These are phyloP conservation scores for Penstemon davidsonii DNA, from an alignment of 257 asterid species.

Conservation along the genomic window DNA sequence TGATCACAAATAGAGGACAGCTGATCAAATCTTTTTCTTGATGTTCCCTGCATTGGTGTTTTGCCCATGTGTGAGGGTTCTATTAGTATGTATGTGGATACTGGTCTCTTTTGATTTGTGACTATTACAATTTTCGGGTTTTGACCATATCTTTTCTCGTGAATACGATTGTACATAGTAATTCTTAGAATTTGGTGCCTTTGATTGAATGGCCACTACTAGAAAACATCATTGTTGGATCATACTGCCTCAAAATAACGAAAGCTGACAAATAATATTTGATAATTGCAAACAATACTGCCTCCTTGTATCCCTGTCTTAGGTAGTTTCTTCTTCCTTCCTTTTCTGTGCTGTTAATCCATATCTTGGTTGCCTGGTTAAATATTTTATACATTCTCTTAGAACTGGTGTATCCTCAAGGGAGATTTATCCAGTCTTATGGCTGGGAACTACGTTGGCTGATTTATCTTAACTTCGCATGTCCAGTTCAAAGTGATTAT, in stretches of 20 bases:
- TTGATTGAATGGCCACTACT: neutral
- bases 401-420: slow-evolving; percentile 11
- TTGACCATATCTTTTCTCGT: neutral
- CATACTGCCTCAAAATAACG: slow-evolving; percentile 7
- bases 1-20: neutral
- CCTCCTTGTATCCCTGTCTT: neutral
- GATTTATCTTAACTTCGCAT: slow-evolving; percentile 35
- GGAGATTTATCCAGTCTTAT: slow-evolving; percentile 23
- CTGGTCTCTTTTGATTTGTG: slow-evolving; percentile 4
- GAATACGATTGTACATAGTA: slow-evolving; percentile 11
- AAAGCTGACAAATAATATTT: neutral
- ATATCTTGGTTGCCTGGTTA: slow-evolving; percentile 14
- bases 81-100: neutral
- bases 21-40: neutral
- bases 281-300: slow-evolving; percentile 2
- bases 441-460: slow-evolving; percentile 26
- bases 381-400: slow-evolving; percentile 15
- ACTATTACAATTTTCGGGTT: neutral
- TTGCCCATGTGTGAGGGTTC: neutral
- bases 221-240: slow-evolving; percentile 3
- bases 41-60: slow-evolving; percentile 11
- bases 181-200: slow-evolving; percentile 13
- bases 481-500: slow-evolving; percentile 85
- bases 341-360: neutral
- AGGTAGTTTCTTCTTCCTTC: slow-evolving; percentile 1